phyloP scores from a whole-genome alignment of 2,329 filamentous ascomycete species.

The Fonsecaea pugnacius region DNA sequence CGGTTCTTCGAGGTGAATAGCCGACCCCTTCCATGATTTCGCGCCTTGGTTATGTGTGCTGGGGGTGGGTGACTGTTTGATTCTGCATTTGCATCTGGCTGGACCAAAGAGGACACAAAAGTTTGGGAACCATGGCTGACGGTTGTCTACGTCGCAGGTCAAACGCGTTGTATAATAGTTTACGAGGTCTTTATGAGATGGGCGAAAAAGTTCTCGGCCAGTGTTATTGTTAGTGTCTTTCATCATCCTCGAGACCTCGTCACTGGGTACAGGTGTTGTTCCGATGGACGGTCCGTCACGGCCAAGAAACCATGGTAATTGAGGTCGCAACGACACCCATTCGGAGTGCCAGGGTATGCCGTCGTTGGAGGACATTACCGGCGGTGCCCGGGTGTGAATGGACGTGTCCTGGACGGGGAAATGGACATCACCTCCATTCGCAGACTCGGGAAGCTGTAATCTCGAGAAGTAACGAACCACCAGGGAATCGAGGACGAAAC shows the following conservation, averaged over 20 bases:
- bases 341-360: neutral
- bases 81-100: neutral
- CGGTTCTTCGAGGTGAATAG: constrained; percentile 83
- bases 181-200: neutral
- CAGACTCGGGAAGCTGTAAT: neutral
- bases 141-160: constrained; percentile 43
- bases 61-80: neutral
- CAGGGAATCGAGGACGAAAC: neutral
- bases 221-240: neutral
- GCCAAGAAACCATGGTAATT: neutral
- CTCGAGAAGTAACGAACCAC: neutral
- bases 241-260: neutral
- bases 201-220: neutral
- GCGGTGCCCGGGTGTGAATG: no score
- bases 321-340: neutral
- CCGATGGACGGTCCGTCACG: neutral
- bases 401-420: neutral
- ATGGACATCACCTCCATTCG: neutral
- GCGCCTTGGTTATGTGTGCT: neutral
- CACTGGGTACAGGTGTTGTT: neutral
- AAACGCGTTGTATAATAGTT: constrained; percentile 52
- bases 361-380: no score
- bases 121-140: constrained; percentile 23
- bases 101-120: constrained; percentile 12
- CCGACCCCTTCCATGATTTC: constrained; percentile 32